These are phyloP conservation scores for Cadophora sp. DNA, from an alignment of 2,329 filamentous ascomycete genomes.

Conservation along the genomic window DNA sequence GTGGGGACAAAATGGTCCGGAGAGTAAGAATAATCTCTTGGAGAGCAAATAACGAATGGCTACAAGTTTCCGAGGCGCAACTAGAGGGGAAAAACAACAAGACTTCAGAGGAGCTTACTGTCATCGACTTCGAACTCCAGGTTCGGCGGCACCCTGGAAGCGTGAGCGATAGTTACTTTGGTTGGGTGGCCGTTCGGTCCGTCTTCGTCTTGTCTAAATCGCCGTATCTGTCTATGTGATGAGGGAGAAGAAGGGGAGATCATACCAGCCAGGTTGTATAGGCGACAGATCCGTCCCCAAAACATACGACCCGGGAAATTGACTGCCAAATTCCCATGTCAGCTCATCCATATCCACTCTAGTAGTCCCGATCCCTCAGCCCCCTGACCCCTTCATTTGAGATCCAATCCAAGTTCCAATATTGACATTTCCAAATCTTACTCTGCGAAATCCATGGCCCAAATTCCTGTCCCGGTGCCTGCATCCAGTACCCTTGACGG, in stretches of 20 bases:
- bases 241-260: neutral
- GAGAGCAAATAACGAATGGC: too few species aligned
- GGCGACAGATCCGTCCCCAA: slow-evolving; percentile 39
- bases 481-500: slow-evolving; percentile 39
- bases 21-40: too few species aligned
- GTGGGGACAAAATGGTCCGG: too few species aligned
- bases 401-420: too few species aligned
- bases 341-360: neutral
- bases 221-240: neutral
- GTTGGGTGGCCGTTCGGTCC: too few species aligned
- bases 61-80: too few species aligned
- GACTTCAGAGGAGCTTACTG: neutral
- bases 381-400: too few species aligned
- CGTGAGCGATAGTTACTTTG: neutral
- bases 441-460: slow-evolving; percentile 34
- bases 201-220: neutral
- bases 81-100: too few species aligned
- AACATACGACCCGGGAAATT: slow-evolving; percentile 34
- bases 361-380: too few species aligned
- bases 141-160: slow-evolving; percentile 37
- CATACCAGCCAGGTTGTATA: slow-evolving; percentile 39
- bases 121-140: slow-evolving; percentile 45
- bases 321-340: slow-evolving; percentile 14
- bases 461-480: slow-evolving; percentile 35
- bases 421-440: neutral